Evolutionary conservation across 495 filamentous ascomycete genomes (phyloP), one percentile per base, ranked within the genome.

Genomic region (Bacidia gigantensis): DNA sequence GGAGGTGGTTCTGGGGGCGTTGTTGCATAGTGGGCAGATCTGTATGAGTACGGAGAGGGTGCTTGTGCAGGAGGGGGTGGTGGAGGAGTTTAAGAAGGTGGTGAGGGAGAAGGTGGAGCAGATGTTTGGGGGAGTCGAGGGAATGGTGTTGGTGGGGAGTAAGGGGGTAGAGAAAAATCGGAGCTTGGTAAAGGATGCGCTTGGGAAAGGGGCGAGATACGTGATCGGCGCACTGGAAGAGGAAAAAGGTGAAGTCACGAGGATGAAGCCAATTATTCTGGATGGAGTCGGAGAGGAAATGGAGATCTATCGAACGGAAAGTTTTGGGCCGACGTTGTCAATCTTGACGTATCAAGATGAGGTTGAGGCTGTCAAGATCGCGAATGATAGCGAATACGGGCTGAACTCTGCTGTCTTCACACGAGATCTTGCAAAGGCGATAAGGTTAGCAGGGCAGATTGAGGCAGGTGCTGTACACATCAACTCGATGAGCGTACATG

Each of bases 21-120:
- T 78, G 54, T 57, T 79, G 60, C 72, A 80, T 44, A 69, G 77
- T 21, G 89, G 89, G 0, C 89, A 96, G 71, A 79, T 93, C 46
- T 96, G 89, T 71, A 92, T 96, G 89, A 77, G 80, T 2, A 94
- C 88, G 0, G 89, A 95, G 69, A 79, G 84, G 23, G 86, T 96
- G 62, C 67, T 95, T 20, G 85, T 95, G 21, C 84, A 93, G 62
- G 76, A 77, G 35, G 71, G 74, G 14, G 65, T 95, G 49, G 75
- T 75, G 23, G 72, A 73, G 11, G 63, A 76, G 44, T 96, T 94
- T 64, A 58, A 63, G 11, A 59, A 63, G 14, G 55, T 67, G 0
- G 65, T 73, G 53, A 72, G 78, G 49, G 17, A 26, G 2, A 14
- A 14, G 9, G 26, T 17, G 18, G 47, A 17, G 18, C 54, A 68